phyloP scores from a whole-genome alignment of 2,329 filamentous ascomycete genomes.

The Trichoderma afroharzianum region DNA sequence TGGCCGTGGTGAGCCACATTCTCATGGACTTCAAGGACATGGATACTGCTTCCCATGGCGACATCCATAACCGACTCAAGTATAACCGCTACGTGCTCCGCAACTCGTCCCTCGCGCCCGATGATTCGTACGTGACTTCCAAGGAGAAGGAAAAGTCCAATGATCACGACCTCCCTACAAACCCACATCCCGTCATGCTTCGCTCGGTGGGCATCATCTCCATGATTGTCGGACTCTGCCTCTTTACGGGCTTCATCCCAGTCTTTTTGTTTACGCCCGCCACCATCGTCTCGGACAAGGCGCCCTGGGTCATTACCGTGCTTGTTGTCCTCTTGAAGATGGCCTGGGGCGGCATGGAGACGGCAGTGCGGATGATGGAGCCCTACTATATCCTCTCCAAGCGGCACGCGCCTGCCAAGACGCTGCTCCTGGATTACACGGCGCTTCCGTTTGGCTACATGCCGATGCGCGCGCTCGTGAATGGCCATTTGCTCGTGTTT shows the following conservation, averaged over 20 bases:
- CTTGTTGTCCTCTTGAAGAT: constrained; percentile 65
- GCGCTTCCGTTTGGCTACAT: constrained; percentile 66
- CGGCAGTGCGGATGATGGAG: constrained; percentile 68
- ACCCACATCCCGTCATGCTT: constrained; percentile 68
- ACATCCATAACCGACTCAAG: constrained; percentile 66
- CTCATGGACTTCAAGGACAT: constrained; percentile 70
- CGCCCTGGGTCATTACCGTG: constrained; percentile 63
- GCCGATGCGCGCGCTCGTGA: constrained; percentile 57
- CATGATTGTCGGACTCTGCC: constrained; percentile 55
- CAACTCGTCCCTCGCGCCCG: constrained; percentile 67
- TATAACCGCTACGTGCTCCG: constrained; percentile 64
- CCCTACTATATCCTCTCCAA: constrained; percentile 68
- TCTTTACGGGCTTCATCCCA: constrained; percentile 57
- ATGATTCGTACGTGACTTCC: constrained; percentile 46
- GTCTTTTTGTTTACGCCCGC: constrained; percentile 58
- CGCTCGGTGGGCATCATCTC: constrained; percentile 56
- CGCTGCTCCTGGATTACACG: constrained; percentile 69
- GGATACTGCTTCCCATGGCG: constrained; percentile 61
- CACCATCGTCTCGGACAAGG: constrained; percentile 54
- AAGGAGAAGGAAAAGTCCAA: constrained; percentile 45
- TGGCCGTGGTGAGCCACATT: constrained; percentile 71
- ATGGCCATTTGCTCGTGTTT: constrained; percentile 62
- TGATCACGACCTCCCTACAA: constrained; percentile 49
- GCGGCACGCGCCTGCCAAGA: constrained; percentile 61
- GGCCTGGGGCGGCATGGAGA: constrained; percentile 65